Conservation (phyloP, 257 asterid genomes). For the Anisodus tanguticus region DNA sequence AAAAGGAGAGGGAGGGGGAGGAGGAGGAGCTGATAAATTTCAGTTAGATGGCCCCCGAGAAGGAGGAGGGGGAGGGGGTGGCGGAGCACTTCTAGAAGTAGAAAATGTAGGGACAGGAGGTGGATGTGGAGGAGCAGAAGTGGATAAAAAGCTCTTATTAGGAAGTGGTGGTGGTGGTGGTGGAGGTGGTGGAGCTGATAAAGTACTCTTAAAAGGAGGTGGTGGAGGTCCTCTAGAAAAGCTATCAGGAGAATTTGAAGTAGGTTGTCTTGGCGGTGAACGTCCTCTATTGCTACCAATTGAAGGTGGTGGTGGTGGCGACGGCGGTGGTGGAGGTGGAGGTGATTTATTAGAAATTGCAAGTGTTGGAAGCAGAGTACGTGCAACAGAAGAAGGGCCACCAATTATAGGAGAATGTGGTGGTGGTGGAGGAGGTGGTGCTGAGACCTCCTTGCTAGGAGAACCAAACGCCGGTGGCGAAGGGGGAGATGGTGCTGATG, state of each 20-base stretch:
- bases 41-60: conserved; percentile 16
- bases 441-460: too few relatives aligned
- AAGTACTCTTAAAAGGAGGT: not conserved
- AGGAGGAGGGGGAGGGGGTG: conserved; percentile 32
- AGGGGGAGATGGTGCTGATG: conserved; percentile 33
- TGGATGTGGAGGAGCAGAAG: conserved; percentile 36
- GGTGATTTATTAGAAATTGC: conserved; percentile 32
- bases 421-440: conserved; percentile 18
- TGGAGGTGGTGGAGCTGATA: conserved; percentile 30
- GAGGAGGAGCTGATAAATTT: conserved; percentile 22
- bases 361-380: not conserved
- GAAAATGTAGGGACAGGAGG: conserved; percentile 37
- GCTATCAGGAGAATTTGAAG: conserved; percentile 36
- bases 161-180: conserved; percentile 33
- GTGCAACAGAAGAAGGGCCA: too few relatives aligned
- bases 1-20: conserved; percentile 25
- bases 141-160: conserved; percentile 22
- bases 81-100: conserved; percentile 16
- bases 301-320: conserved; percentile 35
- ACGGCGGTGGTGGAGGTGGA: conserved; percentile 31
- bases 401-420: not conserved
- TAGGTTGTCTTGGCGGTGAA: conserved; percentile 36
- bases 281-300: conserved; percentile 32
- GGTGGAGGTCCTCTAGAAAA: conserved; percentile 39
- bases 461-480: too few relatives aligned